These are phyloP conservation scores for Rubia occidens DNA, from an alignment of 305 asterid species.

Conservation along the genomic window DNA sequence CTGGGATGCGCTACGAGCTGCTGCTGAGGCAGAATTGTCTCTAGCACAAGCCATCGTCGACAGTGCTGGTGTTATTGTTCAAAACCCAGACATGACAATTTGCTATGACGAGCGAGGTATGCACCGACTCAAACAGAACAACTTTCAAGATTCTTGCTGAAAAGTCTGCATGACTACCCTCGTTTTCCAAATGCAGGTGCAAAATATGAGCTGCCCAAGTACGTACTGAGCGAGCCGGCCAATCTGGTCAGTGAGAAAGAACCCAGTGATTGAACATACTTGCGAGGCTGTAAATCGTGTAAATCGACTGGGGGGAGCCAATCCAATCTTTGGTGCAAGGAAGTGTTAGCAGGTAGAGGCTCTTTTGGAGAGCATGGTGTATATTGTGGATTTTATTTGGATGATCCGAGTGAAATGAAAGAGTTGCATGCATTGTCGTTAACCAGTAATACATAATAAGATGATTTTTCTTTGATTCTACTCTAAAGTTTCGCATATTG, in stretches of 20 bases:
- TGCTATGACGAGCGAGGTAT: slow-evolving; percentile 71
- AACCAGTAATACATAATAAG: neutral
- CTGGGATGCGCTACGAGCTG: slow-evolving; percentile 79
- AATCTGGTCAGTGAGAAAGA: slow-evolving; percentile 43
- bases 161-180: neutral
- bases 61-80: slow-evolving; percentile 61
- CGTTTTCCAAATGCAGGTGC: slow-evolving; percentile 44
- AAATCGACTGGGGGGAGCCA: slow-evolving; percentile 6
- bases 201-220: slow-evolving; percentile 70
- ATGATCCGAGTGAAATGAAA: slow-evolving; percentile 6
- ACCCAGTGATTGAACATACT: neutral
- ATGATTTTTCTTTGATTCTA: neutral
- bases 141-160: neutral
- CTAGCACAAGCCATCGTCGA: slow-evolving; percentile 56
- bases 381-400: slow-evolving; percentile 10
- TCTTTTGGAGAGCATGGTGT: slow-evolving; percentile 10
- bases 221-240: slow-evolving; percentile 73
- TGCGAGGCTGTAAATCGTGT: slow-evolving; percentile 18
- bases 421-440: neutral
- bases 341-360: slow-evolving; percentile 6
- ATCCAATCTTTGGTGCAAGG: slow-evolving; percentile 11
- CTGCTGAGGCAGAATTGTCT: slow-evolving; percentile 66
- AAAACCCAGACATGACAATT: slow-evolving; percentile 59
- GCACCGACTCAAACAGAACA: neutral
- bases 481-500: neutral